Evolutionary conservation across 78 protist genomes (phyloP).

Genomic region (Protostelium mycophagum): DNA sequence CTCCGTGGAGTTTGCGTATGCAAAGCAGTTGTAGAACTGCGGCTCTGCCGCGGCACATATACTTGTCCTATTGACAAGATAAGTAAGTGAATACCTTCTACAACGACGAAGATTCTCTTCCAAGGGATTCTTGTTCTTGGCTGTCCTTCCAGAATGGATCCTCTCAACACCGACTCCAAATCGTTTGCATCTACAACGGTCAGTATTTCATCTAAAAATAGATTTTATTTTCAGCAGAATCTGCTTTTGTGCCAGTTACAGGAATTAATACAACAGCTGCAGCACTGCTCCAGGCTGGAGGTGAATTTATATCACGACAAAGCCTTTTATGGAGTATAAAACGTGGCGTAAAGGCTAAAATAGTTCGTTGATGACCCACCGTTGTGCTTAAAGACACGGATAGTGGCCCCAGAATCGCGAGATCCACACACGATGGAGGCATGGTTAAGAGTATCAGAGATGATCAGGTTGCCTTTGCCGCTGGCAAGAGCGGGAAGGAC

Average conservation of each 20-base stretch:
- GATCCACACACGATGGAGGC: conserved; percentile 91
- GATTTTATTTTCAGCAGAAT: conserved; percentile 1
- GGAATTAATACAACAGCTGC: too few species aligned
- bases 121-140: conserved; percentile 90
- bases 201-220: neutral
- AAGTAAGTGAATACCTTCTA: conserved; percentile 75
- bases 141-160: conserved; percentile 81
- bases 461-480: conserved; percentile 78
- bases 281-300: too few species aligned
- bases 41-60: too few species aligned
- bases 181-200: conserved; percentile 35
- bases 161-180: conserved; percentile 76
- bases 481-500: conserved; percentile 80
- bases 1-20: too few species aligned
- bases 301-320: too few species aligned
- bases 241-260: too few species aligned
- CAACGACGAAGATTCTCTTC: conserved; percentile 88
- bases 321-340: too few species aligned
- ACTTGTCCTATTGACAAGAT: too few species aligned
- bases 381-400: conserved; percentile 93
- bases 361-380: too few species aligned
- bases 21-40: too few species aligned
- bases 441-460: conserved; percentile 93
- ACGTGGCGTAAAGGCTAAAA: too few species aligned
- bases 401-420: conserved; percentile 79